Conservation (phyloP, 2,329 filamentous ascomycete genomes). For the Colletotrichum sp. region DNA sequence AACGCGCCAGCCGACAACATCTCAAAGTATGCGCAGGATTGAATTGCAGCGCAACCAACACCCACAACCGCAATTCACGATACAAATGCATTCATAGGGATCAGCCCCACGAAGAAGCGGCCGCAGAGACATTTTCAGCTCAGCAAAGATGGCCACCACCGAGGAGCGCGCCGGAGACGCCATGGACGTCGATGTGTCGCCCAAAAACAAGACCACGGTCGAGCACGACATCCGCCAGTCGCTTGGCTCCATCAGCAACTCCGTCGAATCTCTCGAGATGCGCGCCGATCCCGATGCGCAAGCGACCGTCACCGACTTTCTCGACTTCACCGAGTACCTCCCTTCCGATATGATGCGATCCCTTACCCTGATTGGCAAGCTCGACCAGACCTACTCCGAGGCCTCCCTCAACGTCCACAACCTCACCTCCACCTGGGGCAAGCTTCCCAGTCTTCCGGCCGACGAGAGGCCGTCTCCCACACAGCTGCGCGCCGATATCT, state of each 20-base stretch:
- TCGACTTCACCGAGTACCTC: slow-evolving; percentile 74
- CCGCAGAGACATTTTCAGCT: not conserved
- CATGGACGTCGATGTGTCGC: slow-evolving; percentile 38
- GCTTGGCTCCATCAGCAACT: slow-evolving; percentile 37
- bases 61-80: not conserved
- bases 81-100: slow-evolving; percentile 2
- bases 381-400: slow-evolving; percentile 63
- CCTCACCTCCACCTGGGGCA: slow-evolving; percentile 61
- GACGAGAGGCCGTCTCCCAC: slow-evolving; percentile 53
- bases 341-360: slow-evolving; percentile 71
- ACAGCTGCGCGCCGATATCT: slow-evolving; percentile 64
- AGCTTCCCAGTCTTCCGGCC: slow-evolving; percentile 53
- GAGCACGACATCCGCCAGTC: slow-evolving; percentile 29
- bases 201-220: slow-evolving; percentile 36
- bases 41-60: not conserved
- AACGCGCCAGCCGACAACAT: slow-evolving; percentile 15
- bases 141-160: slow-evolving; percentile 23
- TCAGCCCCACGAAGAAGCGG: not conserved
- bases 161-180: slow-evolving; percentile 25
- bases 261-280: slow-evolving; percentile 51
- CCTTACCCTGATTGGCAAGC: slow-evolving; percentile 67
- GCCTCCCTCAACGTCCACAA: slow-evolving; percentile 61
- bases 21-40: slow-evolving; percentile 6
- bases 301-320: slow-evolving; percentile 72
- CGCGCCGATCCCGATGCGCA: slow-evolving; percentile 70